phyloP scores from a whole-genome alignment of 2,329 filamentous ascomycete genomes.

The Escovopsis sp. region DNA sequence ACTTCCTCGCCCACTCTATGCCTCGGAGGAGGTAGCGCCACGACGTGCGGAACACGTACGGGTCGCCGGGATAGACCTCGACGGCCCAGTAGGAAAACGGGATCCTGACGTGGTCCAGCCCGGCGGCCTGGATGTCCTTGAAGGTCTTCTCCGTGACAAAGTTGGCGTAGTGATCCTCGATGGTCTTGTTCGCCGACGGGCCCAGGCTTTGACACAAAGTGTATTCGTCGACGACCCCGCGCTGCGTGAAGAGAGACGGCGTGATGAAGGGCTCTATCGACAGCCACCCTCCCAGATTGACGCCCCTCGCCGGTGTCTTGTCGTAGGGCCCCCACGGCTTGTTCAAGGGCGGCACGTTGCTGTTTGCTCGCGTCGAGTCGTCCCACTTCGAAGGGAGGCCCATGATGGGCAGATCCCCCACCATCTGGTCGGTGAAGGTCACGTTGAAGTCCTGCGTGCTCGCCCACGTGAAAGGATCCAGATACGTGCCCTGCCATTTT shows the following conservation, averaged over 20 bases:
- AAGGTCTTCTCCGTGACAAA: conserved; percentile 82
- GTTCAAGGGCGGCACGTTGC: conserved; percentile 62
- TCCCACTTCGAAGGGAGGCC: conserved; percentile 77
- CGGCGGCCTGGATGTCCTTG: conserved; percentile 67
- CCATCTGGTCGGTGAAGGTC: conserved; percentile 73
- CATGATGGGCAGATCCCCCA: conserved; percentile 83
- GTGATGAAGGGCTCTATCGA: conserved; percentile 91
- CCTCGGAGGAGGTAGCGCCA: conserved; percentile 88
- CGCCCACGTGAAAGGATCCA: conserved; percentile 87
- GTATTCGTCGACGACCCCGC: conserved; percentile 75
- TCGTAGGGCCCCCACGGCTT: conserved; percentile 64
- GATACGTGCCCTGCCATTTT: conserved; percentile 54
- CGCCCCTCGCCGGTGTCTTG: conserved; percentile 65
- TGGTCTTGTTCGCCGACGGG: conserved; percentile 41
- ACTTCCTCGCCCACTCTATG: conserved; percentile 87
- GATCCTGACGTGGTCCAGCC: conserved; percentile 93
- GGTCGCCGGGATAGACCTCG: conserved; percentile 67
- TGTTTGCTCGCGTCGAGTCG: conserved; percentile 63
- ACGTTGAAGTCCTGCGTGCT: conserved; percentile 85
- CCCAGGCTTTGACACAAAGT: conserved; percentile 62
- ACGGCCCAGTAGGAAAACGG: conserved; percentile 94
- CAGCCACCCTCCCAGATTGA: conserved; percentile 90
- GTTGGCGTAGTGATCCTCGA: conserved; percentile 85
- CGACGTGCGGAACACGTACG: conserved; percentile 71
- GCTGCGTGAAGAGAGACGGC: conserved; percentile 62